phyloP scores from a whole-genome alignment of 2,329 filamentous ascomycete genomes.

The Diaporthe citriasiana region DNA sequence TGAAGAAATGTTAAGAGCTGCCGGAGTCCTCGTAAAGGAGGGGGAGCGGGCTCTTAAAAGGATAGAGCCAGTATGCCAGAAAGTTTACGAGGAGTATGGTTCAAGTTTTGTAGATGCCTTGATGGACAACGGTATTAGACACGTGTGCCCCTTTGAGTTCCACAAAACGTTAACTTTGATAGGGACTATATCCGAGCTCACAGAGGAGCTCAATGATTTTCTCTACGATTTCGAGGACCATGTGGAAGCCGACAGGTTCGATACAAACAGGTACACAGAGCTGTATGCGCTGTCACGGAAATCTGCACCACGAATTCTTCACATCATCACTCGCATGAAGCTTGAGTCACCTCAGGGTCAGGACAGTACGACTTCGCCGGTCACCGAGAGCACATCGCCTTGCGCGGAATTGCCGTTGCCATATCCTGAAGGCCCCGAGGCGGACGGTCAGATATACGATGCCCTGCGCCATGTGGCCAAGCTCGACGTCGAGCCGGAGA shows the following conservation, averaged over 20 bases:
- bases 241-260: constrained; percentile 63
- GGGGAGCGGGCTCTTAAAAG: constrained; percentile 58
- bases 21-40: constrained; percentile 54
- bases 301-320: constrained; percentile 62
- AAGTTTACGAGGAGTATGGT: constrained; percentile 63
- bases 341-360: constrained; percentile 53
- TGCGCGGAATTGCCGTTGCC: background rate
- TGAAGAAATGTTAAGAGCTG: constrained; percentile 63
- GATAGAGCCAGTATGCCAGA: constrained; percentile 66
- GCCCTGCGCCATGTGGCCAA: constrained; percentile 22
- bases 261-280: constrained; percentile 63
- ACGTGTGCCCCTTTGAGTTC: constrained; percentile 16
- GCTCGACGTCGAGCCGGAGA: no score
- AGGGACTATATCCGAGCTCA: constrained; percentile 66
- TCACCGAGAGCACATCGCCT: constrained; percentile 18
- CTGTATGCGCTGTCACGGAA: constrained; percentile 63
- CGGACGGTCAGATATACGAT: background rate
- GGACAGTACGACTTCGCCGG: constrained; percentile 25
- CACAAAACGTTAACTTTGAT: constrained; percentile 12
- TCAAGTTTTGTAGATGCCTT: constrained; percentile 64
- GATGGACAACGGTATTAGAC: constrained; percentile 65
- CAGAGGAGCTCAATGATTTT: constrained; percentile 63
- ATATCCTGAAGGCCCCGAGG: constrained; percentile 2
- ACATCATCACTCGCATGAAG: constrained; percentile 68
- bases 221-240: constrained; percentile 72